phyloP scores from a whole-genome alignment of 2,329 filamentous ascomycete species.

The Trichoderma hamatum region DNA sequence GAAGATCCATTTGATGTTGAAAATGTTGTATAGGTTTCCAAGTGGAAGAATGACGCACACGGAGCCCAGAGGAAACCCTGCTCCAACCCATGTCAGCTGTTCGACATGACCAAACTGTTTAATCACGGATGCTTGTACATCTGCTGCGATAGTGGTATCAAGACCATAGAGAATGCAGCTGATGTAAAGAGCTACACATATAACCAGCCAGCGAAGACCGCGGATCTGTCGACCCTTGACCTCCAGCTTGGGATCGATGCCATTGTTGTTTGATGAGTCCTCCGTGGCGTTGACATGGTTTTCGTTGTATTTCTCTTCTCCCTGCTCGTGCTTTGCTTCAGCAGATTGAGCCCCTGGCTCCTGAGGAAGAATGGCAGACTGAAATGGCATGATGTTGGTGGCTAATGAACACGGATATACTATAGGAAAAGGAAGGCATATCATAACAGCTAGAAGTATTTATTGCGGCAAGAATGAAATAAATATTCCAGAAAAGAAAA shows the following conservation, averaged over 20 bases:
- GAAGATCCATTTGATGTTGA: slow-evolving; percentile 50
- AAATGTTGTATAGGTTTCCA: slow-evolving; percentile 44
- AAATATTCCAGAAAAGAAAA: not conserved
- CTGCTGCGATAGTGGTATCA: slow-evolving; percentile 55
- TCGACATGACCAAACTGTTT: slow-evolving; percentile 41
- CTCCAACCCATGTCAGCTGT: slow-evolving; percentile 48
- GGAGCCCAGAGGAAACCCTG: slow-evolving; percentile 46
- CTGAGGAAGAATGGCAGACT: not conserved
- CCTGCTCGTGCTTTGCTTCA: not conserved
- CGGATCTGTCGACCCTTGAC: not conserved
- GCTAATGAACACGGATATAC: not conserved
- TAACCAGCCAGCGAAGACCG: not conserved
- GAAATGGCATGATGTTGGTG: not conserved
- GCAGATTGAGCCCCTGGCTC: not conserved
- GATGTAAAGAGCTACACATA: slow-evolving; percentile 3
- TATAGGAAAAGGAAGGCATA: not conserved
- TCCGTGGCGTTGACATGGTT: not conserved
- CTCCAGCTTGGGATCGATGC: not conserved
- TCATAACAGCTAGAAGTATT: not conserved
- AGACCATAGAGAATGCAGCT: slow-evolving; percentile 14
- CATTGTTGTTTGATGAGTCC: not conserved
- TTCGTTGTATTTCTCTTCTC: not conserved
- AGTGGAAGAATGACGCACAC: slow-evolving; percentile 42
- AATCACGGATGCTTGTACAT: slow-evolving; percentile 49
- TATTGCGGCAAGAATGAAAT: not conserved